Conservation (phyloP, 345 rosid genomes). For the Bretschneidera sinensis region DNA sequence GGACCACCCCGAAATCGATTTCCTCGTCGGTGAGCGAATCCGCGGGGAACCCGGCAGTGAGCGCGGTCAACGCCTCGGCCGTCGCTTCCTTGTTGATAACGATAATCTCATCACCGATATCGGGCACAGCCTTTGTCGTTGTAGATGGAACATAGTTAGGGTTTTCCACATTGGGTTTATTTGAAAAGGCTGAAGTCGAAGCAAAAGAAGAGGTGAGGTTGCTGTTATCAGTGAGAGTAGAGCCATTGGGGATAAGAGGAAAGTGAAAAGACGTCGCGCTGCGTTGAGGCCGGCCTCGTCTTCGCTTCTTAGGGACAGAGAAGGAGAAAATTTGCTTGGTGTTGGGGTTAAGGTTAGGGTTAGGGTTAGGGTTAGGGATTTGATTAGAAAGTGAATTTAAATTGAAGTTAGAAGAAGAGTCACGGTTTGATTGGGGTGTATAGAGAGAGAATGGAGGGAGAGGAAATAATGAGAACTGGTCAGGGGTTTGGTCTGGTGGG, state of each 20-base stretch:
- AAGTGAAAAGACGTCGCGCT: constrained; percentile 36
- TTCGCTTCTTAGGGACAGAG: constrained; percentile 72
- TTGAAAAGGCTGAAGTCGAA: constrained; percentile 19
- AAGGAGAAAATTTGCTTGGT: constrained; percentile 51
- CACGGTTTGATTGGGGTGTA: constrained; percentile 24
- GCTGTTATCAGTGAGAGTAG: constrained; percentile 8
- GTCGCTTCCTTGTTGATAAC: constrained; percentile 91
- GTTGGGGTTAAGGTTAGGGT: constrained; percentile 29
- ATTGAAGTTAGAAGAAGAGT: constrained; percentile 22
- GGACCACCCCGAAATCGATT: constrained; percentile 74
- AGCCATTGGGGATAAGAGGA: constrained; percentile 23
- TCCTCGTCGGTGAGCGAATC: constrained; percentile 89
- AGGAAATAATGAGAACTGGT: background rate
- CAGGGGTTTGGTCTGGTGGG: background rate
- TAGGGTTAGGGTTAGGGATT: constrained; percentile 17
- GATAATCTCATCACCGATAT: constrained; percentile 76
- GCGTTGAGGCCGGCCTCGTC: constrained; percentile 85
- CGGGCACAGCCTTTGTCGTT: constrained; percentile 19
- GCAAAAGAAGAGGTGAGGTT: constrained; percentile 21
- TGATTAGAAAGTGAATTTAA: constrained; percentile 22
- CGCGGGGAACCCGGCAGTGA: constrained; percentile 92
- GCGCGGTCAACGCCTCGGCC: constrained; percentile 76
- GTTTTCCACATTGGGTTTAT: constrained; percentile 4
- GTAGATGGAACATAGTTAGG: constrained; percentile 10
- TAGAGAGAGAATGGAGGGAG: background rate